Evolutionary conservation across 1,139 yeast genomes (phyloP).

Genomic region (Geotrichum phurueaensis): DNA sequence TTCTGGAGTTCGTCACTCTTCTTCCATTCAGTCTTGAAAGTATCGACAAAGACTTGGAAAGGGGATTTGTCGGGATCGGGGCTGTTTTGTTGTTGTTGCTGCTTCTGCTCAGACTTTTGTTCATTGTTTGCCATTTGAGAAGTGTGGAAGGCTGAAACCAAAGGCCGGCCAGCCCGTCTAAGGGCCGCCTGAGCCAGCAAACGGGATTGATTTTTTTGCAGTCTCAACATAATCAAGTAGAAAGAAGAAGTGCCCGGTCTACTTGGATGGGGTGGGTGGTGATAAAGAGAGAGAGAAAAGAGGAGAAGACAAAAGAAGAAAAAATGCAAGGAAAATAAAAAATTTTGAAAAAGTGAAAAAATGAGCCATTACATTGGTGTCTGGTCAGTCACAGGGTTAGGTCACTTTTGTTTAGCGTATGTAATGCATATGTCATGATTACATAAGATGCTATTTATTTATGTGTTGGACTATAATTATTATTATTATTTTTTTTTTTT

Average conservation of each 20-base stretch:
- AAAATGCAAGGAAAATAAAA: neutral
- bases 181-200: conserved; percentile 12
- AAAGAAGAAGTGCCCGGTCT: neutral
- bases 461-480: too few relatives aligned
- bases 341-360: neutral
- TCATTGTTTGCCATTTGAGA: conserved; percentile 6
- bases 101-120: conserved; percentile 11
- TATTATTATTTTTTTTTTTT: too few relatives aligned
- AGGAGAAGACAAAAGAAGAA: neutral
- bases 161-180: conserved; percentile 6
- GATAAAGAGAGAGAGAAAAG: neutral
- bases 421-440: neutral
- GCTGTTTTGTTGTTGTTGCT: conserved; percentile 15
- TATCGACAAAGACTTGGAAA: conserved; percentile 84
- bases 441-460: too few relatives aligned
- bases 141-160: conserved; percentile 14
- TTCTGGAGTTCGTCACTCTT: conserved; percentile 86
- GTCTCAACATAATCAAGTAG: conserved; percentile 12
- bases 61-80: conserved; percentile 54
- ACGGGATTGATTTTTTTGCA: conserved; percentile 8
- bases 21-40: conserved; percentile 85
- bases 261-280: neutral
- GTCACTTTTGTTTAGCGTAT: neutral
- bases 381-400: neutral
- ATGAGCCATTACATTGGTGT: neutral